phyloP scores from a whole-genome alignment of 306 rosid species.

The Medicago ruthenica region DNA sequence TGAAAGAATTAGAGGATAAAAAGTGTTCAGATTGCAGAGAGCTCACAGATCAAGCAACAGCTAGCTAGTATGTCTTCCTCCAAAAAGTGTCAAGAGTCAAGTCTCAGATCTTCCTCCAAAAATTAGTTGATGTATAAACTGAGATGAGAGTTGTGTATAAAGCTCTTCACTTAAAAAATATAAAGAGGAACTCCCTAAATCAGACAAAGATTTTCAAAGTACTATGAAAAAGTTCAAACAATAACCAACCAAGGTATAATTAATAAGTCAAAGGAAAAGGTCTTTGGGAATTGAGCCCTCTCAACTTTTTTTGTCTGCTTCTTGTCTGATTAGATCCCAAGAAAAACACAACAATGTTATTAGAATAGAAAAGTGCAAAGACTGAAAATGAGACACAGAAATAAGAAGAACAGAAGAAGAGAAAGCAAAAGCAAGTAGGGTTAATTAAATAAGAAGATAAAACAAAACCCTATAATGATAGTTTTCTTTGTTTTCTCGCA shows the following conservation, averaged over 20 bases:
- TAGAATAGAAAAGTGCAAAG: background rate
- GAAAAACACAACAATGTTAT: constrained; percentile 3
- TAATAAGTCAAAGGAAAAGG: background rate
- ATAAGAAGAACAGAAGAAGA: constrained; percentile 12
- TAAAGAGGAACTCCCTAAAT: constrained; percentile 35
- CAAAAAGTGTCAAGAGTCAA: background rate
- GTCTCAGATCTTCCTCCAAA: constrained; percentile 39
- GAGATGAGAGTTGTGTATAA: background rate
- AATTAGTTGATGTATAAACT: constrained; percentile 14
- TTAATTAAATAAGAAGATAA: constrained; percentile 39
- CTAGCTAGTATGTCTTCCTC: background rate
- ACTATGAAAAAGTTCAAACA: constrained; percentile 28
- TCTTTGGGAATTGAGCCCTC: constrained; percentile 58
- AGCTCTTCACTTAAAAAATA: constrained; percentile 30
- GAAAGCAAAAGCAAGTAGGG: constrained; percentile 30
- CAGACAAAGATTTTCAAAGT: constrained; percentile 53
- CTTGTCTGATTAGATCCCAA: constrained; percentile 67
- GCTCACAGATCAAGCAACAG: constrained; percentile 53
- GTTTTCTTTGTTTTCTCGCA: constrained; percentile 18
- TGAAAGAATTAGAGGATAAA: background rate
- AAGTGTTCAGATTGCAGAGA: constrained; percentile 38
- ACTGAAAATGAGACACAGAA: background rate
- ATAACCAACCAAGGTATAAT: constrained; percentile 17
- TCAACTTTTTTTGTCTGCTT: constrained; percentile 32
- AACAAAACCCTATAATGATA: constrained; percentile 49